Conservation (phyloP, 305 asterid genomes). For the Fraxinus nigra region DNA sequence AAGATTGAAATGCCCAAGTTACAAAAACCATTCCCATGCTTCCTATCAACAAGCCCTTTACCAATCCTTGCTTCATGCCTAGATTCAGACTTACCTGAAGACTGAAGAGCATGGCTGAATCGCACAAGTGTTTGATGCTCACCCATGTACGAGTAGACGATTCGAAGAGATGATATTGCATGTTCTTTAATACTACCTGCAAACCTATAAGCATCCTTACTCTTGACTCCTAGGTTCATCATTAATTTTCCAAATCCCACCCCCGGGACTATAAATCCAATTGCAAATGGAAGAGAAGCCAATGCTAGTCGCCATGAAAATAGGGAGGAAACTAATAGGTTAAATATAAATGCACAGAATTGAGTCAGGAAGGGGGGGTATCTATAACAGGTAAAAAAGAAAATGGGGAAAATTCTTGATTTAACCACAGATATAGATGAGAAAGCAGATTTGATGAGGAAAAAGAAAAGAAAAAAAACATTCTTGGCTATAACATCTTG, state of each 20-base stretch:
- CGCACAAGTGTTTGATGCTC: constrained; percentile 50
- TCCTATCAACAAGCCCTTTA: constrained; percentile 77
- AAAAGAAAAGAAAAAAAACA: constrained; percentile 31
- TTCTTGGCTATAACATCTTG: constrained; percentile 79
- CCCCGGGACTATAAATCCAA: constrained; percentile 41
- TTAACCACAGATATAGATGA: background rate
- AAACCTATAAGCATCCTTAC: constrained; percentile 47
- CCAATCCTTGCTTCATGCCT: constrained; percentile 63
- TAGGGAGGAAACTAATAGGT: constrained; percentile 39
- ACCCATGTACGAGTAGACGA: constrained; percentile 73
- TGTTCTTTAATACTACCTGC: constrained; percentile 65
- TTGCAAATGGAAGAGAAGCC: constrained; percentile 49
- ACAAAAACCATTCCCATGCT: constrained; percentile 67
- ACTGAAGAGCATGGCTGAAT: constrained; percentile 53
- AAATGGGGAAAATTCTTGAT: background rate
- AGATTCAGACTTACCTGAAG: constrained; percentile 37
- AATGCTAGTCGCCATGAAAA: constrained; percentile 59
- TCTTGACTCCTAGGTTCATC: constrained; percentile 32
- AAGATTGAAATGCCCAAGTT: constrained; percentile 73
- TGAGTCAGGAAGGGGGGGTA: constrained; percentile 65
- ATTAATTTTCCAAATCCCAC: constrained; percentile 47
- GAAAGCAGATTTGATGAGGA: background rate
- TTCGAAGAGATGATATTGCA: constrained; percentile 63
- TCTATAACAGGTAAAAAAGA: constrained; percentile 34
- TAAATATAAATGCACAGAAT: constrained; percentile 36